Percentiles rank a stretch among this genome's conserved stretches.
phyloP scores from a whole-genome alignment of 2,329 filamentous ascomycete species.

The Aspergillus intermedius region DNA sequence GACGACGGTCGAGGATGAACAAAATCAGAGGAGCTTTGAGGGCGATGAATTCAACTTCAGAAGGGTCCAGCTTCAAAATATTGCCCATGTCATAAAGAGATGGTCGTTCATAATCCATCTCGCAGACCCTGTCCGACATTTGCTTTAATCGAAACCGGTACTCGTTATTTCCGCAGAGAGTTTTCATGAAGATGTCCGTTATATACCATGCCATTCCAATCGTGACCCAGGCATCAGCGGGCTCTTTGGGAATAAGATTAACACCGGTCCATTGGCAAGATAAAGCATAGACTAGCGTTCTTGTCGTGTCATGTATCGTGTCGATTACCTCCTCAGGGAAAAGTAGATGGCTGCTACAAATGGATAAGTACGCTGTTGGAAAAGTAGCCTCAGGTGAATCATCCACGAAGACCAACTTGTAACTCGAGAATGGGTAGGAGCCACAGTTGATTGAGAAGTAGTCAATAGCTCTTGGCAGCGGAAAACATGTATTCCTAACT shows the following conservation, averaged over 20 bases:
- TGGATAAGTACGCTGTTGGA: conserved; percentile 72
- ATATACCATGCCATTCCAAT: conserved; percentile 91
- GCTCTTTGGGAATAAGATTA: conserved; percentile 77
- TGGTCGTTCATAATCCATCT: conserved; percentile 73
- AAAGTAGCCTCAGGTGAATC: conserved; percentile 71
- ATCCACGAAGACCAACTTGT: conserved; percentile 91
- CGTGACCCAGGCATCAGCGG: conserved; percentile 79
- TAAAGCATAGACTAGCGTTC: conserved; percentile 73
- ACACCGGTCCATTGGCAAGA: conserved; percentile 93
- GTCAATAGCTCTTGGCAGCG: conserved; percentile 80
- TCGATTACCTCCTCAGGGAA: conserved; percentile 83
- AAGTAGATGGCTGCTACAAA: conserved; percentile 80
- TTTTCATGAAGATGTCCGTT: conserved; percentile 86
- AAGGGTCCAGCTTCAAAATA: conserved; percentile 69
- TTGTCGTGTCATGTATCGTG: conserved; percentile 71
- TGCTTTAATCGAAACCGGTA: conserved; percentile 85
- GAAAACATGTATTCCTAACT: conserved; percentile 77
- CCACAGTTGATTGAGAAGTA: conserved; percentile 83
- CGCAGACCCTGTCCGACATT: conserved; percentile 72
- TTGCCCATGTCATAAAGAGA: conserved; percentile 75
- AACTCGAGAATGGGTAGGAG: conserved; percentile 83
- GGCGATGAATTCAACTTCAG: conserved; percentile 83
- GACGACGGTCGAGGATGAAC: conserved; percentile 85
- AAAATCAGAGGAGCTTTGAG: conserved; percentile 86
- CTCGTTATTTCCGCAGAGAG: conserved; percentile 88